These are phyloP conservation scores for Lanmaoa pseudosensibilis DNA, from an alignment of 768 basidiomycete genomes.

Conservation along the genomic window DNA sequence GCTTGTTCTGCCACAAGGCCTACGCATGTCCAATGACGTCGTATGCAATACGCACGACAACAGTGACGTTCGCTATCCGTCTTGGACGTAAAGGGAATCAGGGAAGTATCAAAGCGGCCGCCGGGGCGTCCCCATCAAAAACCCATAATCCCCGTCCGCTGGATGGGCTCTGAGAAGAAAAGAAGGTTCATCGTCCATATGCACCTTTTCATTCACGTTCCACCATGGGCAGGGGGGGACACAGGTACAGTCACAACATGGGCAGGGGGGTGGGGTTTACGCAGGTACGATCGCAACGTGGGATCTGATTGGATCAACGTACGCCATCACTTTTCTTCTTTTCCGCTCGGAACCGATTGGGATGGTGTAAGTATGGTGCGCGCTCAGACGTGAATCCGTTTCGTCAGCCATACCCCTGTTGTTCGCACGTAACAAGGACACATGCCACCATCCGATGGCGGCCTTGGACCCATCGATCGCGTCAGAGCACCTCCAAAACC, in stretches of 20 bases:
- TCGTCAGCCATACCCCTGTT: not conserved
- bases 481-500: not conserved
- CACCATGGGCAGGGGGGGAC: not conserved
- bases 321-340: conserved; percentile 5
- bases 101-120: conserved; percentile 6
- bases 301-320: conserved; percentile 14
- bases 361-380: not conserved
- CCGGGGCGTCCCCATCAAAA: conserved; percentile 11
- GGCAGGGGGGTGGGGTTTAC: not conserved
- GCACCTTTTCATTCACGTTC: conserved; percentile 9
- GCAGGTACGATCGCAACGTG: conserved; percentile 1
- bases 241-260: not conserved
- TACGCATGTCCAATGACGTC: conserved; percentile 26
- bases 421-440: conserved; percentile 10
- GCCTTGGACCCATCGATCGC: not conserved
- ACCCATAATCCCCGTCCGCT: conserved; percentile 10
- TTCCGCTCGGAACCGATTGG: conserved; percentile 17
- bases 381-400: conserved; percentile 2
- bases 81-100: conserved; percentile 24
- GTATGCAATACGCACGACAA: conserved; percentile 8
- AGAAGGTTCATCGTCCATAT: not conserved
- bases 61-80: not conserved
- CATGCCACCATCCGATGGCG: not conserved
- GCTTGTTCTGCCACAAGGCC: conserved; percentile 16
- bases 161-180: conserved; percentile 3